Base-by-base conservation (phyloP, 2,329 filamentous ascomycete species). In the Macroventuria anomochaeta region DNA sequence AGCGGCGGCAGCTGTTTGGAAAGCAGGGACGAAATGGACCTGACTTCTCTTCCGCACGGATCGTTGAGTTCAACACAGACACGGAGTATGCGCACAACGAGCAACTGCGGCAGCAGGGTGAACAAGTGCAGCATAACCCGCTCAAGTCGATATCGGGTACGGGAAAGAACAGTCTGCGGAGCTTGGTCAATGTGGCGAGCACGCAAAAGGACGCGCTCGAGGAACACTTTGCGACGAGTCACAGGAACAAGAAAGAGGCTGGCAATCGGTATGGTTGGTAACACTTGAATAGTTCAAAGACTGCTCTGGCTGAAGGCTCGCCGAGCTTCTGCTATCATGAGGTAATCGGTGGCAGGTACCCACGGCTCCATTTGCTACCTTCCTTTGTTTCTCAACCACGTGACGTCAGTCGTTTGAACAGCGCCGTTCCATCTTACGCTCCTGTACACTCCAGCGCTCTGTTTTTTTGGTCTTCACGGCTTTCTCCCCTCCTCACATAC, bases 1-100 rank as follows among this genome's bases (percentile, higher is more conserved):
- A 91, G 60, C 83, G 88, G 33, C 87, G 93, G 34, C 92, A 96
- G 70, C 84, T 97, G 3, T 93, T 97, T 69, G 93, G 93, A 1
- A 88, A 93, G 5, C 75, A 79, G 54, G 81, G 81, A 18, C 68
- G 72, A 37, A 71, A 71, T n/a, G 72, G 70, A n/a, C 69, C 69
- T 28, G 75, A 75, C 48, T 59, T 78, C 7, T 79, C 83, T n/a
- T 80, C 80, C 2, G 80, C 84, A n/a, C 87, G 84, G 36, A 83
- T 96, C 31, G 83, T 93, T 59, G 92, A 89, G 67, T 96, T 97
- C 82, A 91, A 96, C 76, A 93, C 91, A 61, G 91, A 96, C 71
- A 79, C 81, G 53, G 93, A 97, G 77, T 97, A 97, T 74, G 84
- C 83, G 20, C 85, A 89, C 66, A 97, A 97, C 73, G 90, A 96